Percentiles rank a stretch among this genome's conserved stretches.
Evolutionary conservation across 106 monocot species (phyloP).

Genomic region (Acorus calamus): DNA sequence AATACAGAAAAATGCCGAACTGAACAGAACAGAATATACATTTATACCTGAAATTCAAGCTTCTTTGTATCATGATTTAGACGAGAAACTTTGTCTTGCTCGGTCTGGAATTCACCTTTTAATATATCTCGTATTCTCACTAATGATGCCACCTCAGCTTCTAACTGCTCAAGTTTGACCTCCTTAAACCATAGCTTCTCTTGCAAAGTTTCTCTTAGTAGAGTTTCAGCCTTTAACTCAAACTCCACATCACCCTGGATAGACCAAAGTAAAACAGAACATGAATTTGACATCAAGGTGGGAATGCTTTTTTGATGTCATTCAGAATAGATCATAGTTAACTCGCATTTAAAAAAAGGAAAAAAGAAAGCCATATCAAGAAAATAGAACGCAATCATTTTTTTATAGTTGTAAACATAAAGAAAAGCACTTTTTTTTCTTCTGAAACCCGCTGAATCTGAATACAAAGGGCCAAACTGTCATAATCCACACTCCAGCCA

Average conservation of each 20-base stretch:
- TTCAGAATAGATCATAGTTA: too few species aligned
- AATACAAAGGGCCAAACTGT: too few species aligned
- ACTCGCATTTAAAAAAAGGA: too few species aligned
- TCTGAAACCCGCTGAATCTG: too few species aligned
- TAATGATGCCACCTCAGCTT: constrained; percentile 56
- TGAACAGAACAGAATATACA: background rate
- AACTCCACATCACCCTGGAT: constrained; percentile 52
- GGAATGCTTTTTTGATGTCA: too few species aligned
- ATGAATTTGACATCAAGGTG: too few species aligned
- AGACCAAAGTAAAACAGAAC: background rate
- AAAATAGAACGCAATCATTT: too few species aligned
- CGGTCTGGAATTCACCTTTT: constrained; percentile 40
- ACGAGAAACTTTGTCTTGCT: constrained; percentile 60
- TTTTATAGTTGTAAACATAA: too few species aligned
- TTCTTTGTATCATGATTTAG: constrained; percentile 52
- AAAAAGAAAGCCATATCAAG: too few species aligned
- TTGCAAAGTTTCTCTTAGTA: constrained; percentile 45
- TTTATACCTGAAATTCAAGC: constrained; percentile 54
- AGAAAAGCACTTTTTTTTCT: too few species aligned
- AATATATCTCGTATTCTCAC: constrained; percentile 32
- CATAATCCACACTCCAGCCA: too few species aligned
- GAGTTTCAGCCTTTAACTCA: constrained; percentile 56
- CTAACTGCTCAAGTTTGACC: constrained; percentile 51
- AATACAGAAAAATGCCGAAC: too few species aligned
- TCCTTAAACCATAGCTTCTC: constrained; percentile 60